Base-by-base conservation (phyloP, 495 filamentous ascomycete species). In the Penicillium diatomitis region DNA sequence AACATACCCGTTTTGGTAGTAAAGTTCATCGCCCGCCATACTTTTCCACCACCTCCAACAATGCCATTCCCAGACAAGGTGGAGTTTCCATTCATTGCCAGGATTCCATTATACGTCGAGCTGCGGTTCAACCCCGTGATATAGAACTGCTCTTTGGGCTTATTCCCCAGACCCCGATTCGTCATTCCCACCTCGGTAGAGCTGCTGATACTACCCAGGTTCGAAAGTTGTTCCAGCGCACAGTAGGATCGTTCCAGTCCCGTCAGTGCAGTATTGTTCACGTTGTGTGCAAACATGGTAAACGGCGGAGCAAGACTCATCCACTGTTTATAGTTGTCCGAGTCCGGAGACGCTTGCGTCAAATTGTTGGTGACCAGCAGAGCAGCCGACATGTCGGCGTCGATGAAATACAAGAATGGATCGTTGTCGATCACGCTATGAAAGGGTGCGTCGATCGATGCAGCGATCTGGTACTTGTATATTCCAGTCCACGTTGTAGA, bases 131-230 rank as follows among this genome's bases (percentile, higher is more conserved):
- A 73, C 2, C 80, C 79, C 10, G 72, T 79, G 32, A 95, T 67
- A 53, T 91, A 87, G 64, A 97, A 94, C 58, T 96, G 87, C 66
- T 94, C 79, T 56, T 86, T 86, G 0, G 87, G 86, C 38, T 80
- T 62, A 43, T 79, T 80, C 4, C 73, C 75, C 0, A 70, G 64
- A 3, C 82, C 81, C 3, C 80, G 72, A 28, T 60, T 77, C 2
- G 85, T 92, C 75, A 95, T 86, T 39, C 75, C 74, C 32, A 75
- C 76, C 11, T 79, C 67, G 9, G 83, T 68, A 37, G 75, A 68
- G 46, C 64, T 66, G 44, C 65, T 75, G n/a, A 69, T 77, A 32
- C 72, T 70, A 8, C 75, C 68, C 36, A 88, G 77, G 55, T 84
- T 78, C 2, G 87, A 81, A 39, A 77, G 67, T 9, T 69, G 69